These are phyloP conservation scores for Neocatenulostroma microsporum DNA, from an alignment of 2,329 filamentous ascomycete species.

Conservation along the genomic window DNA sequence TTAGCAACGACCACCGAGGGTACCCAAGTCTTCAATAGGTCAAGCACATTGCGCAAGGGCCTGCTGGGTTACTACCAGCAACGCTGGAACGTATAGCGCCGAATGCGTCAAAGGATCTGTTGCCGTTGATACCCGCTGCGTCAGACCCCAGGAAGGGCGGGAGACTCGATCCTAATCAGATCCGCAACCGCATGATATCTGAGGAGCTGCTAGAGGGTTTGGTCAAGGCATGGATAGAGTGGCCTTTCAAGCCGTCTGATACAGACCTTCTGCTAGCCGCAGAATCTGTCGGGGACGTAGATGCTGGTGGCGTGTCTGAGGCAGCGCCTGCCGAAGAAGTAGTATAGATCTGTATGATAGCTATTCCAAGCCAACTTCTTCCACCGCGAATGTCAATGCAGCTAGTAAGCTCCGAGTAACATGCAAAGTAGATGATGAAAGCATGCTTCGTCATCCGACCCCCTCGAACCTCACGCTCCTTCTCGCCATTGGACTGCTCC, in stretches of 20 bases:
- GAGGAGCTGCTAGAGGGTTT: conserved; percentile 51
- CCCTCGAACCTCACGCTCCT: conserved; percentile 11
- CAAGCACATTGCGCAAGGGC: conserved; percentile 34
- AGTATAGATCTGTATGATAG: too few relatives aligned
- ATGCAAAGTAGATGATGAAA: too few relatives aligned
- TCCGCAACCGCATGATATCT: conserved; percentile 46
- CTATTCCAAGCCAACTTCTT: too few relatives aligned
- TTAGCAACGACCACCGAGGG: conserved; percentile 17
- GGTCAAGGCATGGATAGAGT: conserved; percentile 53
- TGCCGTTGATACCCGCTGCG: conserved; percentile 44
- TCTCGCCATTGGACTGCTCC: conserved; percentile 6
- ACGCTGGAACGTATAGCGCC: conserved; percentile 50
- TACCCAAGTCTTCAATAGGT: conserved; percentile 34
- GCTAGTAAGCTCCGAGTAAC: too few relatives aligned
- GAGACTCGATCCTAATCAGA: conserved; percentile 33
- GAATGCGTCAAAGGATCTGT: conserved; percentile 51
- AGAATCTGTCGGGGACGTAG: not conserved
- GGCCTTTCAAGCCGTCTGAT: conserved; percentile 49
- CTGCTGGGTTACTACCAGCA: conserved; percentile 33
- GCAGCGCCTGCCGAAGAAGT: too few relatives aligned
- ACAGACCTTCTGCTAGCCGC: conserved; percentile 16
- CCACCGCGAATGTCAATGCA: too few relatives aligned
- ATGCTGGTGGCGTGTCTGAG: too few relatives aligned
- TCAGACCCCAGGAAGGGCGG: conserved; percentile 43
- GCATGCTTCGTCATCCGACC: conserved; percentile 1